phyloP scores from a whole-genome alignment of 2,329 filamentous ascomycete genomes.

The Pseudocercospora pini-densiflorae region DNA sequence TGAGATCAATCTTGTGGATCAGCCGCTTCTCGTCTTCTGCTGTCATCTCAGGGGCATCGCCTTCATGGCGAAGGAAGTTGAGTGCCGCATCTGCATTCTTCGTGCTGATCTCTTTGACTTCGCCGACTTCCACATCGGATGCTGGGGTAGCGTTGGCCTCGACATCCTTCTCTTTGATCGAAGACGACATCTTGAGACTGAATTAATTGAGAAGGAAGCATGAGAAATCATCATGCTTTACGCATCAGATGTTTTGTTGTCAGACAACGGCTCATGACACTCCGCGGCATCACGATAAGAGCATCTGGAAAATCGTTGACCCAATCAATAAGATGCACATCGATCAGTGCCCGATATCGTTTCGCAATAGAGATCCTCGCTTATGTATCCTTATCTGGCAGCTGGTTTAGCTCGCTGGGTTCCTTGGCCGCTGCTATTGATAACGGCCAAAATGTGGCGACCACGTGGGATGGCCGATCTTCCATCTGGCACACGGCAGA shows the following conservation, averaged over 20 bases:
- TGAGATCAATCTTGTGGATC: slow-evolving; percentile 45
- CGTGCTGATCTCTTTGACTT: slow-evolving; percentile 32
- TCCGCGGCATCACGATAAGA: background rate
- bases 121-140: slow-evolving; percentile 28
- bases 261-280: background rate
- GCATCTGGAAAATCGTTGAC: background rate
- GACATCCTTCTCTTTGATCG: slow-evolving; percentile 30
- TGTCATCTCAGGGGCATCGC: slow-evolving; percentile 33
- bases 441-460: background rate
- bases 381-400: slow-evolving; percentile 11
- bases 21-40: slow-evolving; percentile 33
- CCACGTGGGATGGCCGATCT: background rate
- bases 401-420: slow-evolving; percentile 8
- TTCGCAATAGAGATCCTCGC: background rate
- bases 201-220: background rate
- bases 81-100: slow-evolving; percentile 38
- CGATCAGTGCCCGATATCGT: background rate
- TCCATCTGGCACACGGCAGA: too few relatives aligned
- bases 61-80: slow-evolving; percentile 37
- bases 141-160: slow-evolving; percentile 17
- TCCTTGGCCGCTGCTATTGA: slow-evolving; percentile 5
- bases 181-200: background rate
- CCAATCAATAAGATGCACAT: background rate
- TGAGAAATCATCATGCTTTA: background rate
- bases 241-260: background rate